Conservation (phyloP, 2,329 filamentous ascomycete species). For the Alternaria sp. region DNA sequence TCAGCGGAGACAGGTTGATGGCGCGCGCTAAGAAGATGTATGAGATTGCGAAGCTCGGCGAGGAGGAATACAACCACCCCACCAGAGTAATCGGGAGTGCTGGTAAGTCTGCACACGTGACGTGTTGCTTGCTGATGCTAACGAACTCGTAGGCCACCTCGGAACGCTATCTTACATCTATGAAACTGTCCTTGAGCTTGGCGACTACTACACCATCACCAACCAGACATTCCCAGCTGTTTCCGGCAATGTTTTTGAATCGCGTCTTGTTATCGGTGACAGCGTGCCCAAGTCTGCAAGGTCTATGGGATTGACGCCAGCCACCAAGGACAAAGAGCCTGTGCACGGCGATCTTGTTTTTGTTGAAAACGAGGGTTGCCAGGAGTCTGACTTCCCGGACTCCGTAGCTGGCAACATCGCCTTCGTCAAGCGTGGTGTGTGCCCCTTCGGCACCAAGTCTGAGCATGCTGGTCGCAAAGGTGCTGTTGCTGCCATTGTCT, state of each 20-base stretch:
- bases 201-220: slow-evolving; percentile 52
- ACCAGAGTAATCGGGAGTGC: slow-evolving; percentile 51
- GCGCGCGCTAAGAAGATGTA: slow-evolving; percentile 49
- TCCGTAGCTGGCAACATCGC: slow-evolving; percentile 72
- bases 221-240: slow-evolving; percentile 51
- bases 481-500: slow-evolving; percentile 76
- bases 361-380: slow-evolving; percentile 47
- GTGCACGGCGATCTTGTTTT: slow-evolving; percentile 48
- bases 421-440: slow-evolving; percentile 75
- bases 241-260: slow-evolving; percentile 49
- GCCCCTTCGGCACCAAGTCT: slow-evolving; percentile 77
- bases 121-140: slow-evolving; percentile 9
- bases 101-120: slow-evolving; percentile 38
- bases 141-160: slow-evolving; percentile 38
- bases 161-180: slow-evolving; percentile 52
- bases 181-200: slow-evolving; percentile 47
- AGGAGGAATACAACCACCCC: slow-evolving; percentile 55
- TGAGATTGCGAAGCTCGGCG: slow-evolving; percentile 54
- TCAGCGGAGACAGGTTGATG: slow-evolving; percentile 47
- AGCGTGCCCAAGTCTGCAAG: slow-evolving; percentile 45
- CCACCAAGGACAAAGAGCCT: slow-evolving; percentile 50
- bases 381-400: slow-evolving; percentile 67
- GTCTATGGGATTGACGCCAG: slow-evolving; percentile 49
- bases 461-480: slow-evolving; percentile 74
- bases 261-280: slow-evolving; percentile 47